Conservation (phyloP, 768 basidiomycete genomes). For the Fistulinella prunicolor region DNA sequence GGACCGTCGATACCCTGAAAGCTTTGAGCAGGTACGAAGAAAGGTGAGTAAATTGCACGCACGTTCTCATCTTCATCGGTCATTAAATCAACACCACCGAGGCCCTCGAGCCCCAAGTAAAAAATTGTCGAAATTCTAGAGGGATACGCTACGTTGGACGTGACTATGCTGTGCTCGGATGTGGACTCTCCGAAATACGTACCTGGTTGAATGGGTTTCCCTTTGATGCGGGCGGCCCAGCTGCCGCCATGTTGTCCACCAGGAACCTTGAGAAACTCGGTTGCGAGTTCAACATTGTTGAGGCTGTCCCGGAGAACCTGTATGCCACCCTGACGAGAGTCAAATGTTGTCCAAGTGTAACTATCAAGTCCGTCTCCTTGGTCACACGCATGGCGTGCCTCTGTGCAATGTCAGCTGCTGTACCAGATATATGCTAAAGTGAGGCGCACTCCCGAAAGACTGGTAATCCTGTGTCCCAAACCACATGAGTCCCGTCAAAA, state of each 20-base stretch:
- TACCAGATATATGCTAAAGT: not conserved
- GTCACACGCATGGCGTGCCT: slow-evolving; percentile 82
- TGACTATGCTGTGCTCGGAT: slow-evolving; percentile 25
- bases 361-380: slow-evolving; percentile 76
- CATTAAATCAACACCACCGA: slow-evolving; percentile 79
- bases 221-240: slow-evolving; percentile 84
- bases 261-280: slow-evolving; percentile 82
- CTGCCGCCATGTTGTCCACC: slow-evolving; percentile 82
- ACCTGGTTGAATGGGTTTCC: slow-evolving; percentile 72
- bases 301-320: slow-evolving; percentile 76
- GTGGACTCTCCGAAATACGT: not conserved
- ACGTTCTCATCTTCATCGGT: slow-evolving; percentile 76
- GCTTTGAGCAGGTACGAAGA: slow-evolving; percentile 5
- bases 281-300: slow-evolving; percentile 85
- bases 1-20: slow-evolving; percentile 70
- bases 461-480: slow-evolving; percentile 85
- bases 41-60: slow-evolving; percentile 20
- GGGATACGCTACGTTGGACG: slow-evolving; percentile 34
- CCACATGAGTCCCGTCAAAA: slow-evolving; percentile 94
- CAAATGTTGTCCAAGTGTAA: slow-evolving; percentile 88
- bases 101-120: slow-evolving; percentile 84
- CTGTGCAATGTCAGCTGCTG: slow-evolving; percentile 35
- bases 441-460: slow-evolving; percentile 58
- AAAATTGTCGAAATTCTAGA: slow-evolving; percentile 78
- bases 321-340: slow-evolving; percentile 80